Conservation (phyloP, 139 green algal genomes). For the Monoraphidium neglectum region DNA sequence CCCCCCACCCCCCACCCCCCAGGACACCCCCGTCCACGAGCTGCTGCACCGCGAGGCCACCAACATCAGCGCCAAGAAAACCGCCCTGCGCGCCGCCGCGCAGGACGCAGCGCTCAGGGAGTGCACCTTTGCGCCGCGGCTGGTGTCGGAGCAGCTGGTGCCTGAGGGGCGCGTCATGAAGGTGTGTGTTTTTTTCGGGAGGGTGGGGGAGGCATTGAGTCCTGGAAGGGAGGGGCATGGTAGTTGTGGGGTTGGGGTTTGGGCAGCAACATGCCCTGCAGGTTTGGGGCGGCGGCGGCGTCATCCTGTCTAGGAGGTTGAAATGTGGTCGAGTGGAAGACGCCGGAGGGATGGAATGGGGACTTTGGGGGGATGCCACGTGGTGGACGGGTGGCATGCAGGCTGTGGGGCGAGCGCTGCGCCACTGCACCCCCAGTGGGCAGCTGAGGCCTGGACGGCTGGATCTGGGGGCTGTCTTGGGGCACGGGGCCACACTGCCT, state of each 20-base stretch:
- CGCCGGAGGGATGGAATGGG: neutral
- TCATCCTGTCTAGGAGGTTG: neutral
- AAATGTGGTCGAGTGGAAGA: neutral
- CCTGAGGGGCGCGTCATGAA: conserved; percentile 36
- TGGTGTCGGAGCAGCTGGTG: conserved; percentile 36
- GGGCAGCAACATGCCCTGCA: neutral
- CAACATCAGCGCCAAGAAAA: conserved; percentile 20
- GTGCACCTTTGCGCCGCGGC: conserved; percentile 47
- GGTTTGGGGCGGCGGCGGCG: neutral
- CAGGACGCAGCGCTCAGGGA: conserved; percentile 26
- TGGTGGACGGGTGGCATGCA: too few relatives aligned
- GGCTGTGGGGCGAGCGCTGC: too few relatives aligned
- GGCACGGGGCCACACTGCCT: too few relatives aligned
- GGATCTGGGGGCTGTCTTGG: too few relatives aligned
- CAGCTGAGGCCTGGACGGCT: too few relatives aligned
- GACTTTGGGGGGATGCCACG: conserved; percentile 14
- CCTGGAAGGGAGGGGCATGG: neutral
- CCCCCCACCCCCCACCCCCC: too few relatives aligned
- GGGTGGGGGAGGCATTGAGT: too few relatives aligned
- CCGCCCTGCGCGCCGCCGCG: conserved; percentile 14
- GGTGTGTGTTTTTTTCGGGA: neutral
- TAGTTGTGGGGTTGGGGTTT: neutral
- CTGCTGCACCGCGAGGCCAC: conserved; percentile 43
- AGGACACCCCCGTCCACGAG: conserved; percentile 41
- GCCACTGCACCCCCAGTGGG: too few relatives aligned